Conservation (phyloP, 345 rosid genomes). For the Dipteronia sinensis region DNA sequence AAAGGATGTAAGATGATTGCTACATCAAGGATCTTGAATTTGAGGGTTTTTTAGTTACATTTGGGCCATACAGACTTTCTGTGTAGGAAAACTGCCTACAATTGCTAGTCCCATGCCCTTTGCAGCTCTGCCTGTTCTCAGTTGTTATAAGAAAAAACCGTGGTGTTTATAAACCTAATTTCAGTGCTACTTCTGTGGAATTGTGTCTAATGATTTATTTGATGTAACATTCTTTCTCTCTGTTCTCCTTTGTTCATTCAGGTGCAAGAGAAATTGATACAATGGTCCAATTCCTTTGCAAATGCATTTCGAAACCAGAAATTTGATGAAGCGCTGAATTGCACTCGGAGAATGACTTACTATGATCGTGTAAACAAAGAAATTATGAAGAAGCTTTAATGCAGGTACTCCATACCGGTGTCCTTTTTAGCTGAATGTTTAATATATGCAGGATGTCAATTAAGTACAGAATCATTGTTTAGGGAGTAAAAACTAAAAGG, state of each 20-base stretch:
- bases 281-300: slow-evolving; percentile 65
- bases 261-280: slow-evolving; percentile 67
- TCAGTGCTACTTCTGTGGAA: not conserved
- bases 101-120: not conserved
- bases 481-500: not conserved
- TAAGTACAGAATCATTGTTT: not conserved
- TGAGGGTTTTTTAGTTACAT: not conserved
- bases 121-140: not conserved
- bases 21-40: not conserved
- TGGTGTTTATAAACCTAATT: not conserved
- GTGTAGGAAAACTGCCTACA: not conserved
- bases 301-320: slow-evolving; percentile 51
- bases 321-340: slow-evolving; percentile 66
- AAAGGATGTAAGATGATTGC: slow-evolving; percentile 6
- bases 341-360: slow-evolving; percentile 86
- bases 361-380: slow-evolving; percentile 79
- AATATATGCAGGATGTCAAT: not conserved
- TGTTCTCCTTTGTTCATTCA: slow-evolving; percentile 32
- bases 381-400: slow-evolving; percentile 72
- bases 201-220: not conserved
- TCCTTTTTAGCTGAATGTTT: not conserved
- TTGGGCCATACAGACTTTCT: not conserved
- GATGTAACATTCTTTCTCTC: not conserved
- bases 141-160: not conserved
- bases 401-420: slow-evolving; percentile 21